Percentiles rank a stretch among this genome's conserved stretches.
phyloP scores from a whole-genome alignment of 192 early-diverging fungal species.

The Chytriomyces hyalinus region DNA sequence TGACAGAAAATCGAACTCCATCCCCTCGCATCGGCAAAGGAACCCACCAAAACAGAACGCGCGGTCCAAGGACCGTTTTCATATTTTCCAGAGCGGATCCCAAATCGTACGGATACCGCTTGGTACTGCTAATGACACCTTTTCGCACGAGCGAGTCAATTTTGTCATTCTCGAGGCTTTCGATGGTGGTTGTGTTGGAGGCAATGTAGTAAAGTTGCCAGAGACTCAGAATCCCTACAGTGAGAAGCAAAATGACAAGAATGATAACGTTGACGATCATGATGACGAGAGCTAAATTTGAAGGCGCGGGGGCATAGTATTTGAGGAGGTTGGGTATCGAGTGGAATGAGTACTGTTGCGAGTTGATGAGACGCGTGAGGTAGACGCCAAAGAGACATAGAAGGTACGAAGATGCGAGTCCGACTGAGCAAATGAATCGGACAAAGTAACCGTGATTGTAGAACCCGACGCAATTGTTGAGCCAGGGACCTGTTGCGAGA shows the following conservation, averaged over 20 bases:
- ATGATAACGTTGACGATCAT: slow-evolving; percentile 77
- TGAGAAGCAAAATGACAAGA: slow-evolving; percentile 69
- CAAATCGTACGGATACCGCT: slow-evolving; percentile 80
- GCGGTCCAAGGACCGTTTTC: slow-evolving; percentile 68
- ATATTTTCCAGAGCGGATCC: slow-evolving; percentile 73
- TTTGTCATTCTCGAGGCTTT: slow-evolving; percentile 76
- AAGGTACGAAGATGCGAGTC: slow-evolving; percentile 60
- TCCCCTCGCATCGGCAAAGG: slow-evolving; percentile 66
- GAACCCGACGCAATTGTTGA: slow-evolving; percentile 75
- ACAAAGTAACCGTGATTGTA: slow-evolving; percentile 74
- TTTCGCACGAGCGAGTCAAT: slow-evolving; percentile 66
- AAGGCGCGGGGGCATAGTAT: slow-evolving; percentile 57
- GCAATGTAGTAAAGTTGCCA: slow-evolving; percentile 77
- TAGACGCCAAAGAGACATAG: slow-evolving; percentile 60
- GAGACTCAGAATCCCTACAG: slow-evolving; percentile 68
- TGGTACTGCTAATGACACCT: slow-evolving; percentile 65
- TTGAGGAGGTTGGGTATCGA: slow-evolving; percentile 26
- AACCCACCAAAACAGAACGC: slow-evolving; percentile 76
- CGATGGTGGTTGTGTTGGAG: slow-evolving; percentile 83
- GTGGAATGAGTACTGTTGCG: slow-evolving; percentile 44
- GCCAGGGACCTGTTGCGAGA: slow-evolving; percentile 71
- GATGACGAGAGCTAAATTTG: slow-evolving; percentile 69
- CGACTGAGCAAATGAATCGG: slow-evolving; percentile 78
- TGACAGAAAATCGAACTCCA: slow-evolving; percentile 72
- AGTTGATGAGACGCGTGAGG: slow-evolving; percentile 51